Evolutionary conservation across 768 basidiomycete species (phyloP).

Genomic region (Fistulinella prunicolor): DNA sequence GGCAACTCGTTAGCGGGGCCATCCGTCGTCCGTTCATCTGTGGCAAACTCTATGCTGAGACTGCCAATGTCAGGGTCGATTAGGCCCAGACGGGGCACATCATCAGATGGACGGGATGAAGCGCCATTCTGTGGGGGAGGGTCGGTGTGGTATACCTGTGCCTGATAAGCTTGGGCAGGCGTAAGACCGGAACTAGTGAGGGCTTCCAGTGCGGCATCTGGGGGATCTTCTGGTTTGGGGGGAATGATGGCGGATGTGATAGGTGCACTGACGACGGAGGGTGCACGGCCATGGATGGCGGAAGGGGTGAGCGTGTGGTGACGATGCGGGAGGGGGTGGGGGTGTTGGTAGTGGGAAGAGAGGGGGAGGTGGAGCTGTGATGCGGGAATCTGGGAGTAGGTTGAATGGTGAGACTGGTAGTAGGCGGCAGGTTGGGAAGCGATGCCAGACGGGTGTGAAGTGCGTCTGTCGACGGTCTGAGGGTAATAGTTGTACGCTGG

Average conservation of each 20-base stretch:
- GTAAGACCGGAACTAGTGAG: slow-evolving; percentile 55
- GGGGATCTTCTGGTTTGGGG: slow-evolving; percentile 48
- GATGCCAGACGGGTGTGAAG: slow-evolving; percentile 43
- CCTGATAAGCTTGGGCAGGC: slow-evolving; percentile 79
- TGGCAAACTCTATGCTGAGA: slow-evolving; percentile 56
- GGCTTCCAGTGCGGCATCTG: slow-evolving; percentile 45
- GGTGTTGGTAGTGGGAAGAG: slow-evolving; percentile 17
- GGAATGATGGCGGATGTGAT: slow-evolving; percentile 42
- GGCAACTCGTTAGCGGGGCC: slow-evolving; percentile 56
- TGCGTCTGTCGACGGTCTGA: slow-evolving; percentile 43
- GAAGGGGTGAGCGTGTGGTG: slow-evolving; percentile 37
- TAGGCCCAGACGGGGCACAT: slow-evolving; percentile 39
- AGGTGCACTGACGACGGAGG: slow-evolving; percentile 48
- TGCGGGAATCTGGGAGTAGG: slow-evolving; percentile 38
- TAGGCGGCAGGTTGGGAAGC: slow-evolving; percentile 28
- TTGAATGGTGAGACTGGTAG: slow-evolving; percentile 13
- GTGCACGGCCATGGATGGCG: slow-evolving; percentile 42
- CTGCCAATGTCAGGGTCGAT: slow-evolving; percentile 57
- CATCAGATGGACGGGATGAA: slow-evolving; percentile 21
- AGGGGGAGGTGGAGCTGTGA: no score
- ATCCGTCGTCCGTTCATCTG: slow-evolving; percentile 31
- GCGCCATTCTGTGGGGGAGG: slow-evolving; percentile 35
- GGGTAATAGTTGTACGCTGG: slow-evolving; percentile 42
- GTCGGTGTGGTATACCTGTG: slow-evolving; percentile 59
- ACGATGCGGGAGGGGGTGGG: slow-evolving; percentile 24